Evolutionary conservation across 1,284 basidiomycete species (phyloP), one percentile per base, ranked within the genome.

Genomic region (Trametes sp.): DNA sequence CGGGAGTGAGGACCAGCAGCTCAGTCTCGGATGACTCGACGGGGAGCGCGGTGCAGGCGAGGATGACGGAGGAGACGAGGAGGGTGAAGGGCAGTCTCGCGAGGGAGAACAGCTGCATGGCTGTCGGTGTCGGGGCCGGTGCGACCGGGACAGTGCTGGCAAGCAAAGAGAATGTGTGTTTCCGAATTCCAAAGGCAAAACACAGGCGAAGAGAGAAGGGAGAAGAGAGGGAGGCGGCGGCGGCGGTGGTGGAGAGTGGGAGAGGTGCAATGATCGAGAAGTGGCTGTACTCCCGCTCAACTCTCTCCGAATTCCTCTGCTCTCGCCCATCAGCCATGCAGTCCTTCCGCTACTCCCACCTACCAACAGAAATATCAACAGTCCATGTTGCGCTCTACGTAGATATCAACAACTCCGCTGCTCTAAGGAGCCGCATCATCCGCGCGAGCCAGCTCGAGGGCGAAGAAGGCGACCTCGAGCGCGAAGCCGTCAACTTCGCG

Each of bases 401-500:
- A 2, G 71, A 87, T 53, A 87, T 97, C 38, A 74, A 74, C 24
- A 94, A 95, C 72, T 83, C 89, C 0, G 77, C 81, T 0, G 77
- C 78, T 0, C 79, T 97, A 21, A 81, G 88, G 29, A 75, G 80
- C 44, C 82, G 90, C 2, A 88, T 97, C 50, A 81, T 96, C 58
- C 79, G 80, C 13, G 94, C 93, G 0, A 82, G 90, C 4, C 83
- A 81, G 2, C 76, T 85, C 55, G 72, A 80, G 13, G 89, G 89
- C 0, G 73, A 75, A 1, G 83, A 85, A 29, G 93, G 93, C 19
- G 86, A 92, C n/a, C 69, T 69, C 3, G 89, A 93, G 68, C 83
- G 93, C 52, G 85, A 86, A 26, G 83, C 84, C 16, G 82, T 97
- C 65, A 93, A 96, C 73, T 97, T 93, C 78, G 92, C 92, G 0